Evolutionary conservation across 2,329 filamentous ascomycete species (phyloP), one percentile per base, ranked within the genome.

Genomic region (Ascochyta rabiei): DNA sequence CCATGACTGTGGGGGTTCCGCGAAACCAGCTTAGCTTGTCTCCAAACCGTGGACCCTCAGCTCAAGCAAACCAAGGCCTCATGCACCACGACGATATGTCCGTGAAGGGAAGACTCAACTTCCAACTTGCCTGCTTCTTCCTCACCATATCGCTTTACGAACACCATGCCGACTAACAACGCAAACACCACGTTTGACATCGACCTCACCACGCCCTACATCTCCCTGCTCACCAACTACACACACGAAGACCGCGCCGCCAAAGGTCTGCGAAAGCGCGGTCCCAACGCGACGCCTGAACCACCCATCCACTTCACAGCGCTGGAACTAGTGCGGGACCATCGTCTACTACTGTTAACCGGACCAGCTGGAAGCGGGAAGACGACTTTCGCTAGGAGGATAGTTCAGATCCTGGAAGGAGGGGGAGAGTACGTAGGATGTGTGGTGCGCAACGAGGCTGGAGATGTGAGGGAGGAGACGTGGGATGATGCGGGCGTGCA

Each of bases 221-320:
- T 42, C 16, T 12, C 47, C 12, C 47, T 42, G 10, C 47, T 49
- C 2, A 18, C 33, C 8, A 49, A 41, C 6, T 42, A 34, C 28
- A 49, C 47, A 13, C 38, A 49, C 18, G 37, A 41, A 49, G 47
- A 49, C 37, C 15, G 10, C 24, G 35, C 47, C 4, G 47, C 47
- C 13, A 42, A 34, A 12, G 35, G 35, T 7, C 38, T 42, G 2
- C 35, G 47, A 16, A 49, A 42, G 16, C 31, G 21, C n/a, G 19
- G 2, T 6, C 38, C 30, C 24, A 28, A 34, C 13, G 39, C 18
- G 6, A 30, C n/a, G 15, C 19, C 24, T 6, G 19, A 38, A 30
- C 28, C 48, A 18, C 19, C 37, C 15, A 40, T 49, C 16, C 23
- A 49, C 18, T 49, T 31, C 26, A 31, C 47, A 12, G 48, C 48